These are phyloP conservation scores for Chaetomium olivaceum DNA, from an alignment of 2,329 filamentous ascomycete species.

Conservation along the genomic window DNA sequence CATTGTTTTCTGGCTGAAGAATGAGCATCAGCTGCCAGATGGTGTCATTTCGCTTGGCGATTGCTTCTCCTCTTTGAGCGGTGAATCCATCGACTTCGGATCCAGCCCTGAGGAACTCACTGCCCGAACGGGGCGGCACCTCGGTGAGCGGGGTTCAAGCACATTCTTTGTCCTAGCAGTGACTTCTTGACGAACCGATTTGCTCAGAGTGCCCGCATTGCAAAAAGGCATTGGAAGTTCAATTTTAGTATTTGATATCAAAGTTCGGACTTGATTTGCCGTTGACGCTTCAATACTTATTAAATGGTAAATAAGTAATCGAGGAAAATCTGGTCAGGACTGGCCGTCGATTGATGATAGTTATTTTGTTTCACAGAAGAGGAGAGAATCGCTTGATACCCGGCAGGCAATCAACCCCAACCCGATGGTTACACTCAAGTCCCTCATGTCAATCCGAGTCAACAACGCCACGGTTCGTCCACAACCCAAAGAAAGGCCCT, in stretches of 20 bases:
- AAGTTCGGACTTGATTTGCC: neutral
- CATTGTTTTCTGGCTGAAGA: neutral
- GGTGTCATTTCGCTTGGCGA: conserved; percentile 31
- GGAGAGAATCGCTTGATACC: neutral
- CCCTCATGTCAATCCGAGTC: neutral
- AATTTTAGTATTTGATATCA: neutral
- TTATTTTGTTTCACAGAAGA: neutral
- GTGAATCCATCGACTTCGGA: neutral
- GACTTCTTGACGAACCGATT: neutral
- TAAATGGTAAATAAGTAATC: neutral
- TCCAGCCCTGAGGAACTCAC: neutral
- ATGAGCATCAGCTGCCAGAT: conserved; percentile 17
- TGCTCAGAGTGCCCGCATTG: neutral
- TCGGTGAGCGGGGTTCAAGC: neutral
- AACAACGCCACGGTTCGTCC: neutral
- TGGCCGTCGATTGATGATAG: neutral
- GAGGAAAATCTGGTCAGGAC: neutral
- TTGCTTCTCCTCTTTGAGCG: neutral
- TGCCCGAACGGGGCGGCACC: neutral
- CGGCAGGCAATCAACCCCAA: neutral
- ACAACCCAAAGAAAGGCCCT: neutral
- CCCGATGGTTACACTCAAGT: neutral
- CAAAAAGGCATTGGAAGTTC: neutral
- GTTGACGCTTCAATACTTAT: neutral
- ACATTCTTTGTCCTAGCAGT: neutral